Evolutionary conservation across 2,329 filamentous ascomycete genomes (phyloP), one percentile per base, ranked within the genome.

Genomic region (Verticillium tricorpus): DNA sequence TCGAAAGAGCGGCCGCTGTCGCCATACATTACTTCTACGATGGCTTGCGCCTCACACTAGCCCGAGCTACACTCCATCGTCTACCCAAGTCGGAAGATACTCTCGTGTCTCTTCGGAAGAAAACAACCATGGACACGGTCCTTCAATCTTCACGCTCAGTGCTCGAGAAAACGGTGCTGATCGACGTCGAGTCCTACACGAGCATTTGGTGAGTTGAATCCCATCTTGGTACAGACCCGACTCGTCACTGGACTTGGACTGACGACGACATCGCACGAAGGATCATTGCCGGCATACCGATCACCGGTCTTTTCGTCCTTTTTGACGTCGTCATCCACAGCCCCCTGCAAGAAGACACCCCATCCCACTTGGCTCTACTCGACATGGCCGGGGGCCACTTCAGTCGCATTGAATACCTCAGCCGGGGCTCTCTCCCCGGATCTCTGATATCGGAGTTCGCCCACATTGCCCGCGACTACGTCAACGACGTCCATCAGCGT

Each of bases 301-400:
- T 78, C 8, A 69, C 71, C 0, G 74, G 74, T 0, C 65, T 78
- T 0, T 77, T 79, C 32, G 73, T 78, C 9, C 65, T 80, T 1
- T 79, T 79, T 57, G 77, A 80, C 59, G 69, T 77, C 14, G 72
- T 78, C 1, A 67, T 78, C 5, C 74, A 77, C 61, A 52, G 45
- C 19, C 45, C 45, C 9, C 45, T 52, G 8, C 45, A 52, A n/a
- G 45, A 12, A 11, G 71, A 76, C 50, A 77, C 71, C 0, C 60
- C 56, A 6, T 70, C 64, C 3, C 78, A 79, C 58, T 69, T 80
- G 1, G 69, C 73, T 2, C 68, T 78, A 0, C 68, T 80, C 11
- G 77, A 78, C 56, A 72, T 79, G 62, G 76, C 68, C 5, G 75
- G 72, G 8, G 77, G 76, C 1, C 76, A 80, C 63, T 80, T 80